Base-by-base conservation (phyloP, 257 asterid species). In the Eustoma russellianum region DNA sequence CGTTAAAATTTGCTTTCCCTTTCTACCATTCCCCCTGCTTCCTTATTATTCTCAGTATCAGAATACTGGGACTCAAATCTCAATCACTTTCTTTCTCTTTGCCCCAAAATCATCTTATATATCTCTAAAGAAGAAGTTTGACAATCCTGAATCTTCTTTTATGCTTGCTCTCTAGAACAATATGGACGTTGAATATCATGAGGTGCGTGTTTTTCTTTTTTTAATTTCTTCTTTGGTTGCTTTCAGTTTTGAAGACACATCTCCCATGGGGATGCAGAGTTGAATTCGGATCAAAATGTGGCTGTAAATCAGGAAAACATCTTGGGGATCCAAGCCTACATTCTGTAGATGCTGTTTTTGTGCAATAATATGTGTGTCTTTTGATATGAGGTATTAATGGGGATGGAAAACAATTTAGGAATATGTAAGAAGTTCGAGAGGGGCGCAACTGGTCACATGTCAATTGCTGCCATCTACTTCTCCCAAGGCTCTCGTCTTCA, bases 401-500 rank as follows among this genome's bases (percentile, higher is more conserved):
- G 43, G 12, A 38, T 7, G 12, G 12, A 10, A 38, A 38, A 38
- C 9, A 2, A 34, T n/a, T 56, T 38, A 91, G 98, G 97, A 56
- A 66, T 74, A 76, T 55, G 63, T 74, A 7, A 80, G 79, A 67
- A 92, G 87, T 66, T 70, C 86, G 7, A 77, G 94, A 78, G 97
- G 93, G 53, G 73, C 82, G 35, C 73, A 85, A 75, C 78, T 80
- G 10, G 85, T 88, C 63, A 80, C 93, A 58, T 92, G 97, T 81
- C 74, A 84, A 80, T 92, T 97, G 98, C 53, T 92, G 67, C 98
- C 97, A 6, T 59, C 56, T 48, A 70, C 87, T 72, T 74, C 95
- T 53, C 95, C 98, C 17, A 92, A 83, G 70, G 98, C 98, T 60
- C 90, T 92, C 66, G 88, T 92, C 73, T 92, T 87, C 70, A 94